Evolutionary conservation across 176 grass and related monocot species (phyloP), one percentile per base, ranked within the genome.

Genomic region (Hsuehochloa calcarea): DNA sequence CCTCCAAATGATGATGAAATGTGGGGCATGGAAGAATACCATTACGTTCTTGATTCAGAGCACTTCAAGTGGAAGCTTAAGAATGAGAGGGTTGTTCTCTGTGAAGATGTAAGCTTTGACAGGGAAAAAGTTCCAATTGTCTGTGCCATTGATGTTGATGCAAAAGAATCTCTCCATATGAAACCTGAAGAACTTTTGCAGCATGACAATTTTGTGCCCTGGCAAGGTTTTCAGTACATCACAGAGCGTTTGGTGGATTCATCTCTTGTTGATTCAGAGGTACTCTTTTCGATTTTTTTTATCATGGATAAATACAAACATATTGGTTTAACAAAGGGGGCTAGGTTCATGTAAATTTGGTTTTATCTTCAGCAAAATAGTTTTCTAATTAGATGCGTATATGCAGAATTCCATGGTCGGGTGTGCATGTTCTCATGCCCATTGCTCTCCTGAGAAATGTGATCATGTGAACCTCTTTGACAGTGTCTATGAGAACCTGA

Each of bases 41-140:
- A 98, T 82, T 94, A 85, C 79, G 75, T 95, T 59, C 88, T 98
- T 82, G 86, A 98, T 85, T 91, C 90, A 87, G 75, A 84, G 71
- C 83, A 90, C 70, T 91, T 95, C 85, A 65, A 83, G 40, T 94
- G 88, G 86, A 96, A 90, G 26, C 84, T 75, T 79, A 91, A 84
- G 80, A 83, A 63, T 51, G 85, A 90, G 19, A 85, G 47, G 31
- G 82, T 96, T 82, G 82, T 96, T 89, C 81, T 99, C 20, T 99
- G 91, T 88, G 81, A 91, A 72, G 96, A 99, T 90, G 86, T 92
- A 74, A 96, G 93, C 85, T 99, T 89, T 89, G 93, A 90, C 40
- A 92, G 74, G 82, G 93, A 99, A 88, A 82, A 87, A 74, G 74
- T 91, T 84, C 86, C 93, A 68, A 80, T 95, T 87, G 74, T 78